Conservation (phyloP, 2,329 filamentous ascomycete genomes). For the Aspergillus proliferans region DNA sequence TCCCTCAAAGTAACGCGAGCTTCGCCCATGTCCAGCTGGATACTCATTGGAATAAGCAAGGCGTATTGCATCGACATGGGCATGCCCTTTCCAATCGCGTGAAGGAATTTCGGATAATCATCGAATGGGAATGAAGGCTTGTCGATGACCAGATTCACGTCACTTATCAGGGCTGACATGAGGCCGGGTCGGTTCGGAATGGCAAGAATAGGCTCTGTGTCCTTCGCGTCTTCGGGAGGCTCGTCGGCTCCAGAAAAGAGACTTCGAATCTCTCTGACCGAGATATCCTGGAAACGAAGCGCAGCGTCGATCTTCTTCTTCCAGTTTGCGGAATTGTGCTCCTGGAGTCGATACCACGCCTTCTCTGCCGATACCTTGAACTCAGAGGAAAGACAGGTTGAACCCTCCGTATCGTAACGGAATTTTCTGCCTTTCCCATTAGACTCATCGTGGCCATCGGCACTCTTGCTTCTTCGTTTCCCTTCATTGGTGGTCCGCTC, state of each 20-base stretch:
- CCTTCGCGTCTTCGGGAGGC: constrained; percentile 71
- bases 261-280: constrained; percentile 71
- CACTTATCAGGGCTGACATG: constrained; percentile 72
- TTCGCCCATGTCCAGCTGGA: constrained; percentile 86
- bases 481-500: constrained; percentile 30
- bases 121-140: constrained; percentile 85
- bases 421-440: constrained; percentile 34
- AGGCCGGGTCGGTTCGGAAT: constrained; percentile 80
- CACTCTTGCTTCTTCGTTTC: constrained; percentile 50
- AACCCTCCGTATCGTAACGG: constrained; percentile 73
- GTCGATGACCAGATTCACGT: constrained; percentile 78
- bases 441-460: constrained; percentile 38
- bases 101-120: constrained; percentile 75
- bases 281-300: constrained; percentile 60
- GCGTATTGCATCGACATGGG: constrained; percentile 86
- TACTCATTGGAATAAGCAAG: constrained; percentile 79
- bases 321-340: constrained; percentile 85
- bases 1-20: constrained; percentile 79
- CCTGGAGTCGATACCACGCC: constrained; percentile 67
- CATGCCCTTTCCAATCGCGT: constrained; percentile 94
- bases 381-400: constrained; percentile 63
- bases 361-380: constrained; percentile 69
- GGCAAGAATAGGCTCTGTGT: constrained; percentile 76
- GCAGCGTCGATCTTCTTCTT: constrained; percentile 79
- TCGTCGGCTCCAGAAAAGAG: constrained; percentile 79